phyloP scores from a whole-genome alignment of 306 rosid genomes.

The Malus asiatica region DNA sequence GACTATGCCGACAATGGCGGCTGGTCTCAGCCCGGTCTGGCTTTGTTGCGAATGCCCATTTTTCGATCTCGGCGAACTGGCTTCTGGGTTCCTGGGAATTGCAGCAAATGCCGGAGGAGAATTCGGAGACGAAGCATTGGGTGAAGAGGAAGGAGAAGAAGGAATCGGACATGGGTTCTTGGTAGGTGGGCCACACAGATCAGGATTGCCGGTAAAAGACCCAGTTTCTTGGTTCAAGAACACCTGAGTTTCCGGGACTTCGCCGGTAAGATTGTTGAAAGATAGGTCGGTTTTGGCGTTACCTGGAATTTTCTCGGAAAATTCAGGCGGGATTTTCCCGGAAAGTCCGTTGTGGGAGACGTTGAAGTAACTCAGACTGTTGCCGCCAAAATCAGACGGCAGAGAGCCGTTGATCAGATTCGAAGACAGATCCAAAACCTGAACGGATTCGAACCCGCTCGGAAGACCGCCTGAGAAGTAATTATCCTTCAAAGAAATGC shows the following conservation, averaged over 20 bases:
- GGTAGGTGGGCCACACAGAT: conserved; percentile 54
- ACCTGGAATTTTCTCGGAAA: conserved; percentile 35
- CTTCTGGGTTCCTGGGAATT: conserved; percentile 37
- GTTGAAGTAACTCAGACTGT: conserved; percentile 42
- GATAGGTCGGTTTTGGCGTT: conserved; percentile 72
- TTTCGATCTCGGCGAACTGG: conserved; percentile 18
- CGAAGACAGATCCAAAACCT: conserved; percentile 68
- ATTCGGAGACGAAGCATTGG: conserved; percentile 28
- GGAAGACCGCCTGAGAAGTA: conserved; percentile 60
- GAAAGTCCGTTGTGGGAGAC: conserved; percentile 56
- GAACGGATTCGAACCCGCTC: conserved; percentile 21
- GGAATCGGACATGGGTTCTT: conserved; percentile 50
- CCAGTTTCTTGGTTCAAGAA: conserved; percentile 32
- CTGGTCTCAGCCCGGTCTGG: conserved; percentile 34
- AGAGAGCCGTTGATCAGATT: conserved; percentile 74
- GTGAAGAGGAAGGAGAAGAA: conserved; percentile 44
- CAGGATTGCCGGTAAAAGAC: conserved; percentile 46
- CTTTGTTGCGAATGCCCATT: conserved; percentile 3
- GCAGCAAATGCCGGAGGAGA: conserved; percentile 92
- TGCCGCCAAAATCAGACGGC: conserved; percentile 53
- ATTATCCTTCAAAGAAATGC: conserved; percentile 46
- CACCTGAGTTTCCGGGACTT: conserved; percentile 40
- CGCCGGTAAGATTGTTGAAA: conserved; percentile 60
- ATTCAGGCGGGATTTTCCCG: conserved; percentile 52
- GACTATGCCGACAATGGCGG: conserved; percentile 58